Base-by-base conservation (phyloP, 345 rosid species). In the Eucalyptus tenuipes region DNA sequence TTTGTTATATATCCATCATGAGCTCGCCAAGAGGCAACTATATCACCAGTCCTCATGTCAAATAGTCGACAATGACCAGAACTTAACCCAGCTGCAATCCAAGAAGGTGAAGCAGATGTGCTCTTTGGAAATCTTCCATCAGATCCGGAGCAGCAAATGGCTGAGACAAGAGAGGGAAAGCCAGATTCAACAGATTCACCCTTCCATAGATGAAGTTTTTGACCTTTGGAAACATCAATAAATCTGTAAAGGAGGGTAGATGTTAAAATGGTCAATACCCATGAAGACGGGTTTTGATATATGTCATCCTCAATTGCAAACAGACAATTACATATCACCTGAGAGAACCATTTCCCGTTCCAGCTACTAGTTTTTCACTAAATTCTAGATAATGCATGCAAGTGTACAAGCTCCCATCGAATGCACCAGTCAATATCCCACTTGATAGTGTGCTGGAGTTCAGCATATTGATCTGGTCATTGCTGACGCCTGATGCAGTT, bases 1-100 rank as follows among this genome's bases (percentile, higher is more conserved):
- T 95, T 94, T 49, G 97, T 97, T 87, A 97, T 93, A 80, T 95
- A 97, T 92, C 97, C 99, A 87, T 95, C 97, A 85, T 97, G 99
- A 93, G 97, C 98, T 92, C 93, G 94, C 99, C 99, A 97, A 86
- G 94, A 94, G 87, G 96, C 94, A 93, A 95, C 87, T 75, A 95
- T 90, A 87, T 92, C 91, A 91, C 97, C 94, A 86, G 95, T 94
- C 89, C 99, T 95, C 47, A 91, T 87, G 91, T 97, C 99, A 93
- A 96, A 96, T 90, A 97, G 88, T 88, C 93, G 92, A 89, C 98
- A 96, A 88, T 95, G 94, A 89, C 99, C 99, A 89, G 99, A 97
- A 92, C 99, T 95, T 89, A 94, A 90, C 87, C 98, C 98, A 91
- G 98, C 90, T 53, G 99, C 98, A 92, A 95, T 92, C 98, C 98